Conservation (phyloP, 768 basidiomycete species). For the Austroboletus eburneus region DNA sequence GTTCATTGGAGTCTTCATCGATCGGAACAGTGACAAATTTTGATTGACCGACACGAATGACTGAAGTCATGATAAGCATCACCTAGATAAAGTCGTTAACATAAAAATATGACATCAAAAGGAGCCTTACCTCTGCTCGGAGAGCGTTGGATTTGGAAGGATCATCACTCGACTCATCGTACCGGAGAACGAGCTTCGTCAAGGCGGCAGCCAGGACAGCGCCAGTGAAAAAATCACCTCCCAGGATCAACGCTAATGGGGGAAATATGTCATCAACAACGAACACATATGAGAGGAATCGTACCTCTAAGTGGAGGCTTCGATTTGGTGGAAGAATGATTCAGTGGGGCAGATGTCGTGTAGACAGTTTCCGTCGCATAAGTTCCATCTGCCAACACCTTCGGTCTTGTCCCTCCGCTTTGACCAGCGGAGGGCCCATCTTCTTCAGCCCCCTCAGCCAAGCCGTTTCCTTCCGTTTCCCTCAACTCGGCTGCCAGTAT, state of each 20-base stretch:
- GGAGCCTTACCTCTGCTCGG: conserved; percentile 78
- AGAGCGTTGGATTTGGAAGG: conserved; percentile 61
- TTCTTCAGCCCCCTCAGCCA: conserved; percentile 45
- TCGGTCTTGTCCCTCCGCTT: conserved; percentile 52
- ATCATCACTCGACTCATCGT: conserved; percentile 47
- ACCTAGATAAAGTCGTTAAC: conserved; percentile 42
- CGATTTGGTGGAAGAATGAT: conserved; percentile 77
- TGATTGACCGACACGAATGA: conserved; percentile 95
- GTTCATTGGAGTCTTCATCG: conserved; percentile 96
- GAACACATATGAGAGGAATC: conserved; percentile 11
- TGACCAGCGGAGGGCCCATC: conserved; percentile 33
- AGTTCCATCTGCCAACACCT: conserved; percentile 92
- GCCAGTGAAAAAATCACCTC: conserved; percentile 97
- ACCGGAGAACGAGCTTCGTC: conserved; percentile 88
- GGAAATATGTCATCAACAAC: background rate
- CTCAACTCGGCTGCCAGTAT: conserved; percentile 89
- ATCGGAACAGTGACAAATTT: conserved; percentile 93
- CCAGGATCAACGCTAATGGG: conserved; percentile 72
- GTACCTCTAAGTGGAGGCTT: conserved; percentile 88
- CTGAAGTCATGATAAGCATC: conserved; percentile 97
- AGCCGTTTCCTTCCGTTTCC: conserved; percentile 57
- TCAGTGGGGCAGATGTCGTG: conserved; percentile 55
- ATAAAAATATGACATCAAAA: background rate
- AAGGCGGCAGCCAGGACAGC: conserved; percentile 85
- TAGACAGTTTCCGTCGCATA: conserved; percentile 97